Conservation (phyloP, 176 grass and related monocot species). For the Otatea glauca region DNA sequence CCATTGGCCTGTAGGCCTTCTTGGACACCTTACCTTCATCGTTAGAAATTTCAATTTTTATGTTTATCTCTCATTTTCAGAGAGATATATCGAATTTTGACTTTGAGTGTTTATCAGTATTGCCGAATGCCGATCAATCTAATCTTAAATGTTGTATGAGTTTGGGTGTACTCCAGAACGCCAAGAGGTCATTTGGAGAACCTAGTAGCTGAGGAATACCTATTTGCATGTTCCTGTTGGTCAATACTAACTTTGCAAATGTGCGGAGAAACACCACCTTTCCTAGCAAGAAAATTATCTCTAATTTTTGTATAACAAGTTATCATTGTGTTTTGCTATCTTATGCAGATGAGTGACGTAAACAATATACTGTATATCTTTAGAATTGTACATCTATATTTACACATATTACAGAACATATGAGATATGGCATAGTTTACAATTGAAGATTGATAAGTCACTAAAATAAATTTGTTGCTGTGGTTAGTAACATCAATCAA, state of each 20-base stretch:
- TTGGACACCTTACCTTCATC: neutral
- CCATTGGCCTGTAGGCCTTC: neutral
- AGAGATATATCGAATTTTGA: neutral
- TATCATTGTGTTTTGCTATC: neutral
- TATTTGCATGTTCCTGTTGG: neutral
- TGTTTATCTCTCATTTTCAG: neutral
- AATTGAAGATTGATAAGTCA: neutral
- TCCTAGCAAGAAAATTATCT: neutral
- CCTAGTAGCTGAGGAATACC: neutral
- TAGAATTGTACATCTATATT: slow-evolving; percentile 2
- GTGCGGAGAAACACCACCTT: neutral
- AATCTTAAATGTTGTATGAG: neutral
- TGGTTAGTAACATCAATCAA: neutral
- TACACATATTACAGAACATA: neutral
- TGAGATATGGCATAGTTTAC: neutral
- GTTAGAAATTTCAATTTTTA: neutral
- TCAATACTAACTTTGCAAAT: neutral
- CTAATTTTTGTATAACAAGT: neutral
- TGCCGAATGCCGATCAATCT: neutral
- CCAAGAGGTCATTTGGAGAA: neutral
- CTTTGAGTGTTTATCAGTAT: neutral
- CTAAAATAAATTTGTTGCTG: neutral
- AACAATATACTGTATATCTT: neutral
- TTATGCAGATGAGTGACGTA: neutral
- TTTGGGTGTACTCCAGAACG: neutral